Base-by-base conservation (phyloP, 495 filamentous ascomycete genomes). In the Neurospora discreta region DNA sequence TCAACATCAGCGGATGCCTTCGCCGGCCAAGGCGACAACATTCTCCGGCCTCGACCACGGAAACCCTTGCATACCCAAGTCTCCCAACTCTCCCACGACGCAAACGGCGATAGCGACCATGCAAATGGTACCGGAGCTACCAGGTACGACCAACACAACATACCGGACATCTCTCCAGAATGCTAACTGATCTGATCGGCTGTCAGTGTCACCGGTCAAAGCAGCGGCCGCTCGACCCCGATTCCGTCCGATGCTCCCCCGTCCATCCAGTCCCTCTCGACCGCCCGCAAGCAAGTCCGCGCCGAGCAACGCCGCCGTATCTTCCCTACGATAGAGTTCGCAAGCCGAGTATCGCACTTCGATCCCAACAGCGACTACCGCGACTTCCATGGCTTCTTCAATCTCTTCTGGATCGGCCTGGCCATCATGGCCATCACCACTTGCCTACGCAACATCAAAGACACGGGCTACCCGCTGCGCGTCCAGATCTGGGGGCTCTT, bases 351-450 rank as follows among this genome's bases (percentile, higher is more conserved):
- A 20, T 98, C 95, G 10, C 95, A 99, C 80, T 98, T 99, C 81
- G 95, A 99, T 80, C 93, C 93, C 16, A 86, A 88, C 69, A 95
- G 92, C 82, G 93, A 97, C 76, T 96, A 98, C 75, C 89, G 90
- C 71, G 92, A 99, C 76, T 99, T 99, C 81, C 89, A 93, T 74
- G 95, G 95, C 73, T 99, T 99, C 86, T 99, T 97, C 81, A 91
- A 94, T 58, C 86, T 99, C 52, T 99, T 98, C 82, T 99, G 95
- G 95, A 94, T 99, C 68, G 93, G 91, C 6, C 83, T 99, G 71
- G 92, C 93, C 69, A 96, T 99, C 80, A 97, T 99, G 95, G 93
- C 94, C 73, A 90, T 97, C 70, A 98, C 95, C 13, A 92, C 91
- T 10, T 90, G 91, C 82, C 81, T 98, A 77, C 88, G 95, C 77